Conservation (phyloP, 1,284 basidiomycete species). For the Boletellus sp. region DNA sequence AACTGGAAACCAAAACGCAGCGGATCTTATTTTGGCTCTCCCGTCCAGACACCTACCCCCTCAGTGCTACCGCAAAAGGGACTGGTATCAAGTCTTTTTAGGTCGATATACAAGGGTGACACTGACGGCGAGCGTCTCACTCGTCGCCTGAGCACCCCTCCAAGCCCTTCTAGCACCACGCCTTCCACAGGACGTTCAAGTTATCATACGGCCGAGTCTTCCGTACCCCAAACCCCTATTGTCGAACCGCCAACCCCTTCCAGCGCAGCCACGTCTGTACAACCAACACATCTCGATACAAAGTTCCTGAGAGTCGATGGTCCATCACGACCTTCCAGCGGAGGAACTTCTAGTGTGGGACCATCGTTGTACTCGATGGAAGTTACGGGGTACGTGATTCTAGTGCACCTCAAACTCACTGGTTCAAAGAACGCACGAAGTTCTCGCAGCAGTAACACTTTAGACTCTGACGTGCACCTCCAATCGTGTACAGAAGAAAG, state of each 20-base stretch:
- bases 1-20: constrained; percentile 7
- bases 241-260: constrained; percentile 14
- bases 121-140: neutral
- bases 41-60: neutral
- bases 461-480: constrained; percentile 11
- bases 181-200: neutral
- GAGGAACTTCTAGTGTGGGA: constrained; percentile 10
- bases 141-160: neutral
- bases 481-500: constrained; percentile 5
- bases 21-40: constrained; percentile 20
- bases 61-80: neutral
- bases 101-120: neutral
- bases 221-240: constrained; percentile 7
- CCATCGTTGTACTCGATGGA: constrained; percentile 11
- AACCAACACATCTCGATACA: constrained; percentile 2
- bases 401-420: neutral
- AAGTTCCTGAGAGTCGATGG: neutral
- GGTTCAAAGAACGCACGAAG: constrained; percentile 14
- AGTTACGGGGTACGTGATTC: constrained; percentile 10
- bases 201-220: constrained; percentile 20
- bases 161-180: neutral
- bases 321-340: constrained; percentile 6
- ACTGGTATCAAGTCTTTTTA: neutral
- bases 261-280: neutral
- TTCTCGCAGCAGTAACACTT: constrained; percentile 14